Base-by-base conservation (phyloP, 1,284 basidiomycete species). In the Erythrobasidium hasegawianum region DNA sequence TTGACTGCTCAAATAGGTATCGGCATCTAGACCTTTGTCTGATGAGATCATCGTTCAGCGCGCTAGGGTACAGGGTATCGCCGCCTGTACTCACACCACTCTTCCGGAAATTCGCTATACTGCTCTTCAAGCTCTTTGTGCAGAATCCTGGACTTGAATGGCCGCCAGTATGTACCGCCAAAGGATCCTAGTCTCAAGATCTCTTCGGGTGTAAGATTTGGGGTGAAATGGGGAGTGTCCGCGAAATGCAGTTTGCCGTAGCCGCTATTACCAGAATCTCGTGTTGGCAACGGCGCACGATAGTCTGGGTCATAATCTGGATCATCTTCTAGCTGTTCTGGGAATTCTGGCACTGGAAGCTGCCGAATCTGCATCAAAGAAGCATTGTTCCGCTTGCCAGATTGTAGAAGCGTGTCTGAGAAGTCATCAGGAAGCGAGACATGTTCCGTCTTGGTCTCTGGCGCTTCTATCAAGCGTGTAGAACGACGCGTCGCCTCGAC, bases 201-300 rank as follows among this genome's bases (percentile, higher is more conserved):
- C n/a, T 65, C 62, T 10, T 33, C 55, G 27, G 62, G 62, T 18
- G 33, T 11, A 38, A 65, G 41, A 24, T 65, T 65, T 2, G 62
- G 62, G 20, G 62, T 65, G 45, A 65, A 65, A 45, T 65, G 56
- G 9, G 62, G 62, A 9, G 56, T 45, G 49, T 65, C 62, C 33
- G 57, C 62, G 38, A 65, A 65, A 22, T 55, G 55, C n/a, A 65
- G 45, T 22, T 43, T 57, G 5, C 62, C 62, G 54, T 52, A 65
- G 10, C 62, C 62, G 8, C 20, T 22, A 20, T 53, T 53, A 13
- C 55, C 62, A 39, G 49, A 50, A 33, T 65, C 62, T 14, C 62
- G 8, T 3, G 33, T 52, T 16, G 62, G 62, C 24, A 65, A 38
- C 24, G 62, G 62, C 16, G 62, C 62, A 43, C 62, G 54, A 33